Conservation (phyloP, 192 early-diverging fungal genomes). For the Lobulomyces angularis region DNA sequence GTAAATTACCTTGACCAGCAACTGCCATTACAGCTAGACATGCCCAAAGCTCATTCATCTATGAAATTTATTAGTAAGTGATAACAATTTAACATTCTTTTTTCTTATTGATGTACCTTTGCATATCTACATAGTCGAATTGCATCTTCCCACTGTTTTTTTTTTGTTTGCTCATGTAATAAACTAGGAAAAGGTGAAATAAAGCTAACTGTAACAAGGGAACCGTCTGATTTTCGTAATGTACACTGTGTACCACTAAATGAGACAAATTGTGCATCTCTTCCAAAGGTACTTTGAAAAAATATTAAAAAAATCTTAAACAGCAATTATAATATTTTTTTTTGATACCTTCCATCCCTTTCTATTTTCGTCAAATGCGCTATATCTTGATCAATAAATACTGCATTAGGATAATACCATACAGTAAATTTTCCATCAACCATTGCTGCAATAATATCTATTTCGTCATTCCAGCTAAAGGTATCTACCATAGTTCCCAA, state of each 20-base stretch:
- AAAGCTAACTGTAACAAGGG: constrained; percentile 29
- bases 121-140: constrained; percentile 39
- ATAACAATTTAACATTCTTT: not conserved
- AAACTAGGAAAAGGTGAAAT: constrained; percentile 36
- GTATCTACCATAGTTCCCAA: constrained; percentile 47
- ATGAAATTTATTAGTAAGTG: not conserved
- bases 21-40: constrained; percentile 45
- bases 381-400: constrained; percentile 51
- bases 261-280: constrained; percentile 34
- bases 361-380: constrained; percentile 32
- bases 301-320: not conserved
- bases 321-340: not conserved
- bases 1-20: constrained; percentile 32
- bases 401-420: constrained; percentile 48
- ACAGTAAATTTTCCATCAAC: constrained; percentile 41
- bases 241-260: constrained; percentile 43
- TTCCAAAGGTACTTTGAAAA: constrained; percentile 24
- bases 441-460: constrained; percentile 31
- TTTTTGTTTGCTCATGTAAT: constrained; percentile 37
- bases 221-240: constrained; percentile 36
- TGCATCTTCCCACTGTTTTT: constrained; percentile 52
- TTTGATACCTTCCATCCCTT: constrained; percentile 28
- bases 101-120: too few relatives aligned
- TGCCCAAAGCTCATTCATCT: constrained; percentile 45
- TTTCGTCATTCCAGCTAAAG: constrained; percentile 42